Conservation (phyloP, 2,329 filamentous ascomycete species). For the Colletotrichum tabaci region DNA sequence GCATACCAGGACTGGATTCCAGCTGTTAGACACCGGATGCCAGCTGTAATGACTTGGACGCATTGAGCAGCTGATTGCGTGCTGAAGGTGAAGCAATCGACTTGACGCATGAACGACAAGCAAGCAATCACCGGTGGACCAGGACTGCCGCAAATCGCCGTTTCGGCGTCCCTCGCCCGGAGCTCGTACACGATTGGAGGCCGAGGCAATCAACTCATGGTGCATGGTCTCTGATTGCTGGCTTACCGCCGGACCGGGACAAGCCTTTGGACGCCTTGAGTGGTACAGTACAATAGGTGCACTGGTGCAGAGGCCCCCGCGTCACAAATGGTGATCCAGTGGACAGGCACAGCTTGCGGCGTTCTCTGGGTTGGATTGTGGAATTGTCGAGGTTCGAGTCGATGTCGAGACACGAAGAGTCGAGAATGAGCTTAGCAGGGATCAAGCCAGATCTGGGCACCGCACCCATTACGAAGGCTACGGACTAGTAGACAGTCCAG, state of each 20-base stretch:
- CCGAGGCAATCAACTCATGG: background rate
- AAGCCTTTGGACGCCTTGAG: background rate
- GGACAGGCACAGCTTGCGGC: background rate
- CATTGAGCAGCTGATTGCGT: slow-evolving; percentile 18
- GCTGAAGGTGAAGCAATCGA: background rate
- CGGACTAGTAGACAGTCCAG: too few relatives aligned
- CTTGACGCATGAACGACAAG: slow-evolving; percentile 6
- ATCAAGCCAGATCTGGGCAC: background rate
- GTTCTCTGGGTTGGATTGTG: background rate
- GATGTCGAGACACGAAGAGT: background rate
- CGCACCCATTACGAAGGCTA: background rate
- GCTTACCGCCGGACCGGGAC: background rate
- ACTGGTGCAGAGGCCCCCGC: background rate
- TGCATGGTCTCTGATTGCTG: background rate
- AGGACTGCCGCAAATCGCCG: background rate
- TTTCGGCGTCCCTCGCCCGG: slow-evolving; percentile 3
- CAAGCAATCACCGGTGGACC: background rate
- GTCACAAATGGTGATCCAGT: background rate
- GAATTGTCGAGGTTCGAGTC: background rate
- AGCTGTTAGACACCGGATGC: background rate
- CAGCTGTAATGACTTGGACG: background rate
- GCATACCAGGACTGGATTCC: too few relatives aligned
- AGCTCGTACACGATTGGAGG: slow-evolving; percentile 13
- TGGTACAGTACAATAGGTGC: background rate
- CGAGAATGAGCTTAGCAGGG: background rate